Evolutionary conservation across 129 eudicot genomes (phyloP).

Genomic region (Erigeron canadensis): DNA sequence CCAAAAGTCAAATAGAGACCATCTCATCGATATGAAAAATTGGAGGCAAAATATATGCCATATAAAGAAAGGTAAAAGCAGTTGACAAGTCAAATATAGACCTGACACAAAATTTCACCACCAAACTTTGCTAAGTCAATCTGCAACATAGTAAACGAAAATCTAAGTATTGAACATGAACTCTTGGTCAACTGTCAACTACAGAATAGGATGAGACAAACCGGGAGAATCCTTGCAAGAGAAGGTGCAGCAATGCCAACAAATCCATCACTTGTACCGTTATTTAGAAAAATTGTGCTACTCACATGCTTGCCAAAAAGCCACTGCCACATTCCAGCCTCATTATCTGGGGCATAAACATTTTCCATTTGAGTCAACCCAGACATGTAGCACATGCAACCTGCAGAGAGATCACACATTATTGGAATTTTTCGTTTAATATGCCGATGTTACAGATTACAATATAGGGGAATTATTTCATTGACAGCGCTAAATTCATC

Average conservation of each 20-base stretch:
- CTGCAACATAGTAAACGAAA: slow-evolving; percentile 40
- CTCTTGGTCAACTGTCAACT: neutral
- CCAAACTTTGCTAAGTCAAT: slow-evolving; percentile 89
- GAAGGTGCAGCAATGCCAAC: slow-evolving; percentile 98
- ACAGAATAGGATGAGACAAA: slow-evolving; percentile 29
- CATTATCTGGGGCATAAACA: slow-evolving; percentile 78
- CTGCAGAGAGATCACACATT: slow-evolving; percentile 41
- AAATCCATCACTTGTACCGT: slow-evolving; percentile 83
- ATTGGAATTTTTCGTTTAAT: slow-evolving; percentile 10
- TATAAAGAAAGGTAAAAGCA: slow-evolving; percentile 3
- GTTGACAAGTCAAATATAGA: slow-evolving; percentile 26
- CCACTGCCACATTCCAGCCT: slow-evolving; percentile 99
- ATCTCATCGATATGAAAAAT: neutral
- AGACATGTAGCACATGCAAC: slow-evolving; percentile 99
- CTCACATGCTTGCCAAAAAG: slow-evolving; percentile 80
- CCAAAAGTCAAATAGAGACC: slow-evolving; percentile 30
- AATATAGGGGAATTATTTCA: neutral
- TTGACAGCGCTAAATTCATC: neutral
- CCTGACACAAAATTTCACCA: slow-evolving; percentile 92
- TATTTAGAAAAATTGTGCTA: slow-evolving; percentile 68
- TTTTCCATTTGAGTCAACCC: slow-evolving; percentile 88
- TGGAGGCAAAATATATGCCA: neutral
- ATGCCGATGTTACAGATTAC: slow-evolving; percentile 1
- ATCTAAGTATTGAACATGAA: slow-evolving; percentile 14
- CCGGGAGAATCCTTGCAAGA: slow-evolving; percentile 93